phyloP scores from a whole-genome alignment of 345 rosid genomes.

The Hibiscus trionum region DNA sequence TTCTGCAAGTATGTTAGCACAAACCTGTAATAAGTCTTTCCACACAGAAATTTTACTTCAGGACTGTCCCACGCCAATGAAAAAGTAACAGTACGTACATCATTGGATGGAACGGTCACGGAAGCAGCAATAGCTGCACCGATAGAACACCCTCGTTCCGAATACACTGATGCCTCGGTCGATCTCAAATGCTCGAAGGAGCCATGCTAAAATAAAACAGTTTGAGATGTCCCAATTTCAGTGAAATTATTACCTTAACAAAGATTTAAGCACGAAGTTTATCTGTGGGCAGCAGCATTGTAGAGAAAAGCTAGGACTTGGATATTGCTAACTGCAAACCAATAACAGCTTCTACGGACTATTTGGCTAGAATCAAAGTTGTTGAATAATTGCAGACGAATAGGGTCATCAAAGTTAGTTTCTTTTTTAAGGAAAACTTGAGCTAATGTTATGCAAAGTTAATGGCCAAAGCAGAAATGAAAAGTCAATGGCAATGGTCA shows the following conservation, averaged over 20 bases:
- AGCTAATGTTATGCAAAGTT: background rate
- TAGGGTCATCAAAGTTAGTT: background rate
- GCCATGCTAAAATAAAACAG: constrained; percentile 43
- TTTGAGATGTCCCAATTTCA: background rate
- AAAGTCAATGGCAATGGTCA: background rate
- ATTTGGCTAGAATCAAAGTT: background rate
- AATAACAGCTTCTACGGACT: background rate
- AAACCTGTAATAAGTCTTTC: constrained; percentile 69
- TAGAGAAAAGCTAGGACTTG: background rate
- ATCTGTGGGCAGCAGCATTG: background rate
- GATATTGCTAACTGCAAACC: background rate
- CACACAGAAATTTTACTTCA: constrained; percentile 52
- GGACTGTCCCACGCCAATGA: constrained; percentile 97
- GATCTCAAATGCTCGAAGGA: constrained; percentile 51
- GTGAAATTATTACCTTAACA: background rate
- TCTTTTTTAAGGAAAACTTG: background rate
- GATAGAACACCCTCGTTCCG: constrained; percentile 71
- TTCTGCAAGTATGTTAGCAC: background rate
- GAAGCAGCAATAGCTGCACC: constrained; percentile 95
- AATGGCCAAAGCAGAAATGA: background rate
- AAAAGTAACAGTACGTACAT: constrained; percentile 52
- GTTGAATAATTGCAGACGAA: background rate
- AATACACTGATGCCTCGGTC: constrained; percentile 32
- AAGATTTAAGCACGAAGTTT: background rate
- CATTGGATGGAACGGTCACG: constrained; percentile 45